Evolutionary conservation across 371 early-diverging fungal genomes (phyloP), one percentile per base, ranked within the genome.

Genomic region (Vavraia culicis): DNA sequence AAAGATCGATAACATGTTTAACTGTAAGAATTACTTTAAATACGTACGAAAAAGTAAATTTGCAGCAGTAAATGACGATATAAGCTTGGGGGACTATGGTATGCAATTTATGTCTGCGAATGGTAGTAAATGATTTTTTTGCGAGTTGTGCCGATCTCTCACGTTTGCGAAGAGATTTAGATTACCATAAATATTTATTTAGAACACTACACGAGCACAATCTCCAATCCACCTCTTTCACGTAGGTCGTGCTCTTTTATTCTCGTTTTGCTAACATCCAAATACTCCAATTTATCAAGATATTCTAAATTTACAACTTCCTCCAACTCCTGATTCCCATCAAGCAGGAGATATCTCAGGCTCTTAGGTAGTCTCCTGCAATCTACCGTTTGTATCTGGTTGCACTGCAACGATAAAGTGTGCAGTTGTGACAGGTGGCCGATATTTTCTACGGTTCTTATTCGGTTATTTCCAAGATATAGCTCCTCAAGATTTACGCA

Each of bases 321-420:
- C 21, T 27, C 27, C 9, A 64, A 49, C n/a, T 44, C 23, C 10
- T 23, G 41, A 32, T 64, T 64, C n/a, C 54, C 49, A n/a, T 49
- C 40, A 18, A 64, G 36, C 13, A 61, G 31, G 4, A 64, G 20
- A 19, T 15, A 32, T 36, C 54, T 52, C 1, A 64, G 13, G 32
- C 35, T 36, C 14, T 15, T 36, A n/a, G 64, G 64, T 16, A 64
- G 15, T 11, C 10, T 4, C 13, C 11, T 34, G 46, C 64, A 64
- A 45, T 64, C 64, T 19, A 64, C 32, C 21, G 49, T 36, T 16
- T 32, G 33, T 2, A 64, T 5, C 8, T 48, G 16, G 44, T 64
- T 64, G 41, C 51, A 54, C 46, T 64, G 64, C 9, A 61, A 23
- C 41, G 56, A 60, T 5, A 64, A 31, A 15, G 54, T 48, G 39